Conservation (phyloP, 805 yeast species). For the Zygosaccharomyces gambellarensis region DNA sequence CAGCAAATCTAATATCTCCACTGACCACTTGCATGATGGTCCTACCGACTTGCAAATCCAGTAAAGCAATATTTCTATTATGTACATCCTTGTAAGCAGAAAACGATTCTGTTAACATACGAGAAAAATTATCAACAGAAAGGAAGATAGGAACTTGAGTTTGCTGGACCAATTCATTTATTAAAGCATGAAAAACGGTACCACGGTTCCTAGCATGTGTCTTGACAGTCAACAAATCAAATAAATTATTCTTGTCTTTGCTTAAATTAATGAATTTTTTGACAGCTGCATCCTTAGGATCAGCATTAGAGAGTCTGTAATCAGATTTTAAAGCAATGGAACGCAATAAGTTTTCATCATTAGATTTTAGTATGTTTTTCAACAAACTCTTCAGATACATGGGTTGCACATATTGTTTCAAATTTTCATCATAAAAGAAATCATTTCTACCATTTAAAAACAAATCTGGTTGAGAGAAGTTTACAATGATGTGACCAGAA, state of each 20-base stretch:
- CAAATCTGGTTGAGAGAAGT: constrained; percentile 55
- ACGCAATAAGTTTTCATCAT: constrained; percentile 37
- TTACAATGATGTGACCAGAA: constrained; percentile 58
- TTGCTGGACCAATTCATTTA: constrained; percentile 54
- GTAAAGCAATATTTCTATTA: constrained; percentile 52
- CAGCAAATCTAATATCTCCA: constrained; percentile 46
- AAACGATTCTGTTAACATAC: constrained; percentile 48
- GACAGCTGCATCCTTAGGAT: constrained; percentile 28
- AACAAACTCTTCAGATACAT: constrained; percentile 64
- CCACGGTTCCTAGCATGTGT: constrained; percentile 39
- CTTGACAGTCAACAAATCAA: constrained; percentile 40
- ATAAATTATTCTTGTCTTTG: constrained; percentile 34
- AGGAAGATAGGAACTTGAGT: constrained; percentile 52
- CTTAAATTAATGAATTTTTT: constrained; percentile 29
- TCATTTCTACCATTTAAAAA: constrained; percentile 72
- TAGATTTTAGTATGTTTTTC: constrained; percentile 46
- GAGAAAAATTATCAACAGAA: constrained; percentile 71
- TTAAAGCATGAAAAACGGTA: constrained; percentile 47
- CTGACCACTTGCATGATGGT: constrained; percentile 49
- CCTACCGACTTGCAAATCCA: constrained; percentile 59
- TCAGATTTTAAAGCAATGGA: constrained; percentile 35
- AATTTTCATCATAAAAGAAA: constrained; percentile 49
- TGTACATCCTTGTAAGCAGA: constrained; percentile 58
- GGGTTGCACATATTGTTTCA: constrained; percentile 64
- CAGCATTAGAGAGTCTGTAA: constrained; percentile 32